Evolutionary conservation across 2,329 filamentous ascomycete genomes (phyloP), one percentile per base, ranked within the genome.

Genomic region (Diaporthe humulicola): DNA sequence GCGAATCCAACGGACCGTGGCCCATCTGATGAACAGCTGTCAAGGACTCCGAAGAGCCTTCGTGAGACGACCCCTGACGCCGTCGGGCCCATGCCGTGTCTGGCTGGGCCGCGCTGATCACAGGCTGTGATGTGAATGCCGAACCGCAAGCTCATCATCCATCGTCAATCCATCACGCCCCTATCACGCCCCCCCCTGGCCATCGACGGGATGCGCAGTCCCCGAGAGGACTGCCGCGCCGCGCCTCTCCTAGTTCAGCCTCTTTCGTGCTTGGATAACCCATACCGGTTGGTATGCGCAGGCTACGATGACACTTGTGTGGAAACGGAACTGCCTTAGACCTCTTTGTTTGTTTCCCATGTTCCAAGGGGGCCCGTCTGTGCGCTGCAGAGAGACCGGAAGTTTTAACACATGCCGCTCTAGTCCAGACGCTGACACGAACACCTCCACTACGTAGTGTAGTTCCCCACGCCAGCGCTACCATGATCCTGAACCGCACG

Each of bases 351-450:
- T 67, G 64, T 67, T 67, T 40, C 64, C 33, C 22, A 38, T 40
- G 45, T 25, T 15, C 48, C 64, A 40, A 52, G 40, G 48, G 58
- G 48, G 19, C 45, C 36, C 22, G 64, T 54, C 64, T 69, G 64
- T 69, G 64, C 64, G 30, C 64, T 54, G 64, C 48, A 69, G 48
- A 66, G 42, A 33, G 45, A 19, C 64, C 64, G 64, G 64, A 40
- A 69, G 64, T 69, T 69, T 69, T 69, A 54, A 28, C 64, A 69
- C 33, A 69, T 69, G 64, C 64, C 64, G 64, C 33, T 54, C 64
- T 54, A 69, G 64, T 40, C 64, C 33, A 69, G 48, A 54, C 64
- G 33, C 36, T 54, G 71, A 73, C 71, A 69, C 60, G 71, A 70
- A 69, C 71, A 73, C 30, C 71, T 38, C 45, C 25, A 57, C 30